These are phyloP conservation scores for Hypoxylon sp. DNA, from an alignment of 2,329 filamentous ascomycete species.

Conservation along the genomic window DNA sequence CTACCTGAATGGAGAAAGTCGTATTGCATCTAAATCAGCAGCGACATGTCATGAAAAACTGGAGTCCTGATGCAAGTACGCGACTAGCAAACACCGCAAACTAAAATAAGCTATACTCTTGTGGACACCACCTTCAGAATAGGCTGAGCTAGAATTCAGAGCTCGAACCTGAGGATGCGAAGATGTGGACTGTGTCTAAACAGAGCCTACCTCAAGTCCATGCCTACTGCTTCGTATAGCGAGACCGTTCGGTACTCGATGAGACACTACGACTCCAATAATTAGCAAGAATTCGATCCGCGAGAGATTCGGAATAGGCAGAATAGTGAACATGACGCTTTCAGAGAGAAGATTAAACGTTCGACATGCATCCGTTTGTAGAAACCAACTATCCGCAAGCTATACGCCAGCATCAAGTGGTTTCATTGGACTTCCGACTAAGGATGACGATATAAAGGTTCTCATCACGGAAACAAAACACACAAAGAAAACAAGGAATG, in stretches of 20 bases:
- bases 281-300: conserved; percentile 4
- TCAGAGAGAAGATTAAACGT: conserved; percentile 71
- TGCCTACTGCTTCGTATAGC: not conserved
- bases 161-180: not conserved
- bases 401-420: conserved; percentile 51
- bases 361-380: conserved; percentile 57
- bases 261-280: not conserved
- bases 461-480: conserved; percentile 77
- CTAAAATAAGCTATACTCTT: not conserved
- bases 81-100: not conserved
- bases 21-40: not conserved
- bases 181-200: not conserved
- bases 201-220: not conserved
- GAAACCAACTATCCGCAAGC: conserved; percentile 50
- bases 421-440: conserved; percentile 78
- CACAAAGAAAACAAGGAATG: conserved; percentile 18
- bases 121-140: not conserved
- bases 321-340: conserved; percentile 28
- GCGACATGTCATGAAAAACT: not conserved
- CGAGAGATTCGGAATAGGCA: not conserved
- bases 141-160: not conserved
- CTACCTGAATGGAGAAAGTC: not conserved
- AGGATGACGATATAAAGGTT: conserved; percentile 94
- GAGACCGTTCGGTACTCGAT: not conserved
- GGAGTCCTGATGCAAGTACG: not conserved